phyloP scores from a whole-genome alignment of 2,329 filamentous ascomycete species.

The Byssothecium circinans region DNA sequence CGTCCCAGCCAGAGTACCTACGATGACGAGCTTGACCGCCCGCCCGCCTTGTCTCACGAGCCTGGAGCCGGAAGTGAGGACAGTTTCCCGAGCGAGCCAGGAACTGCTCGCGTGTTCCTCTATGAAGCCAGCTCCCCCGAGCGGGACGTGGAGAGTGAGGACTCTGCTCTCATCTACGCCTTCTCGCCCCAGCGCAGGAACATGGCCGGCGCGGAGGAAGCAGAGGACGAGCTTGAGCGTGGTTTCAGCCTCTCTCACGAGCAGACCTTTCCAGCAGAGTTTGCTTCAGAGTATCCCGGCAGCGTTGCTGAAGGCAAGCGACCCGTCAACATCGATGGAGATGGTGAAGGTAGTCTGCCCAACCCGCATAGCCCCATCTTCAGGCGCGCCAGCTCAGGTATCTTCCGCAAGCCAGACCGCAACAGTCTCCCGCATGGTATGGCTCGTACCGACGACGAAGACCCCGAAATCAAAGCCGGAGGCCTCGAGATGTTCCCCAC shows the following conservation, averaged over 20 bases:
- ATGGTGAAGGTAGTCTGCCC: neutral
- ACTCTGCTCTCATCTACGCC: too few relatives aligned
- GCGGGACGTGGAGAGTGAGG: too few relatives aligned
- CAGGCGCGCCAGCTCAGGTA: neutral
- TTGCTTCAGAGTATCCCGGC: too few relatives aligned
- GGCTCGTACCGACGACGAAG: conserved; percentile 32
- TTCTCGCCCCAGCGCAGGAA: too few relatives aligned
- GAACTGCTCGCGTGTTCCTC: too few relatives aligned
- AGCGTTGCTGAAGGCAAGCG: neutral
- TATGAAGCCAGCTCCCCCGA: too few relatives aligned
- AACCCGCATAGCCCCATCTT: neutral
- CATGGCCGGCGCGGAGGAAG: too few relatives aligned
- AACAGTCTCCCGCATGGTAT: conserved; percentile 32
- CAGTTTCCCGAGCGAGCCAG: too few relatives aligned
- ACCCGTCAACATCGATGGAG: neutral
- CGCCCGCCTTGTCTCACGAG: conserved; percentile 6
- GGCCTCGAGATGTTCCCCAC: conserved; percentile 34
- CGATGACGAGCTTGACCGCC: conserved; percentile 8
- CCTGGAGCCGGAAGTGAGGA: neutral
- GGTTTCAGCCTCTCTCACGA: too few relatives aligned
- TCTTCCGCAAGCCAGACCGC: conserved; percentile 15
- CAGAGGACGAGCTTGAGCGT: too few relatives aligned
- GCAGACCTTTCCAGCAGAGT: too few relatives aligned
- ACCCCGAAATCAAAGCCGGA: conserved; percentile 29
- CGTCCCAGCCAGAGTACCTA: too few relatives aligned